These are phyloP conservation scores for Cryptococcus sp. DNA, from an alignment of 1,284 basidiomycete species.

Conservation along the genomic window DNA sequence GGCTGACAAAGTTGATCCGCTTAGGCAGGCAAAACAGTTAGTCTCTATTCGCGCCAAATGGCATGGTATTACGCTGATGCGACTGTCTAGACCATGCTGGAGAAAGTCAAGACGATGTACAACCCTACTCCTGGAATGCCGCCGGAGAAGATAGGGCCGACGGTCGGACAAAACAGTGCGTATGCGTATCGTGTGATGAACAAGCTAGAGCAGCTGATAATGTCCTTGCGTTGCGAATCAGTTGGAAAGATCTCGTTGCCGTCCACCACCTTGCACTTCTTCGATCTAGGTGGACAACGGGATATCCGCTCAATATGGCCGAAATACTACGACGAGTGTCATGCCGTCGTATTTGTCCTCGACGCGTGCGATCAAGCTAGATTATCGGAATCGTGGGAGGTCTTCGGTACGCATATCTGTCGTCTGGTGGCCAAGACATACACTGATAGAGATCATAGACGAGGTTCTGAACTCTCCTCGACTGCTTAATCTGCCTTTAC, in stretches of 20 bases:
- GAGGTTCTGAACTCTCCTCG: constrained; percentile 79
- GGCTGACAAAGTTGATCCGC: neutral
- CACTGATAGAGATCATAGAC: constrained; percentile 58
- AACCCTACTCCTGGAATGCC: constrained; percentile 78
- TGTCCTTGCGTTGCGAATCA: constrained; percentile 44
- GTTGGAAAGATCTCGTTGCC: constrained; percentile 88
- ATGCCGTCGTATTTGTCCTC: constrained; percentile 88
- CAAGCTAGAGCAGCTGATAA: neutral
- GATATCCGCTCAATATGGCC: constrained; percentile 91
- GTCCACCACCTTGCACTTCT: constrained; percentile 89
- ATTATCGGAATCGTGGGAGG: constrained; percentile 87
- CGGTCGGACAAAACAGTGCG: constrained; percentile 91
- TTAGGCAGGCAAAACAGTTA: constrained; percentile 84
- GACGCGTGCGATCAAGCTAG: constrained; percentile 84
- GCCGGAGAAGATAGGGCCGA: constrained; percentile 87
- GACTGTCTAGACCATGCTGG: constrained; percentile 70
- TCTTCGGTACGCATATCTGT: constrained; percentile 70
- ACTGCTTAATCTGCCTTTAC: constrained; percentile 80
- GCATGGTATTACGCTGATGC: neutral
- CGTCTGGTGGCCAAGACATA: too few species aligned
- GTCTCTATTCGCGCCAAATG: neutral
- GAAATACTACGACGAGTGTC: constrained; percentile 89
- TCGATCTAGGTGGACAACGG: constrained; percentile 88
- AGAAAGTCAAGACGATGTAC: constrained; percentile 89
- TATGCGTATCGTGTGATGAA: constrained; percentile 10